Evolutionary conservation across 2,329 filamentous ascomycete species (phyloP).

Genomic region (Zasmidium angulare): DNA sequence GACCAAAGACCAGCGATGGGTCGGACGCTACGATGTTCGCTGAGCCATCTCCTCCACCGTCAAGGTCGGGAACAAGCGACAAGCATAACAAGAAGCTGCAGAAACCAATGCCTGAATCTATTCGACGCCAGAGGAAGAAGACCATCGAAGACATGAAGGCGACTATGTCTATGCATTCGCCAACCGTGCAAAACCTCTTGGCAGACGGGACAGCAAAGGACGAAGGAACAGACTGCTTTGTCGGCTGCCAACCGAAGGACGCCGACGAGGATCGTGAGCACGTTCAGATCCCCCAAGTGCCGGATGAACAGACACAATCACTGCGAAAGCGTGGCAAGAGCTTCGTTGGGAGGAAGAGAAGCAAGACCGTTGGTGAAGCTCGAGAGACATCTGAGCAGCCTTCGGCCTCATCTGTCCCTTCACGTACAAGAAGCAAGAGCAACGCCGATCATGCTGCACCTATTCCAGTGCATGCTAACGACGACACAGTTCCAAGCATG

Average conservation of each 20-base stretch:
- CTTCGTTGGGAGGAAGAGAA: slow-evolving; percentile 17
- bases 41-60: background rate
- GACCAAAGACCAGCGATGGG: background rate
- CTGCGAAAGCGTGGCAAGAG: slow-evolving; percentile 23
- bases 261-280: slow-evolving; percentile 18
- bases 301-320: background rate
- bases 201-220: background rate
- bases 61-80: background rate
- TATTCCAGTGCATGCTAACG: background rate
- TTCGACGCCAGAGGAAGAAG: slow-evolving; percentile 22
- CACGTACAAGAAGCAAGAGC: slow-evolving; percentile 17
- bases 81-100: slow-evolving; percentile 32
- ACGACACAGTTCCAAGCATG: background rate
- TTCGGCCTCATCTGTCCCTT: background rate
- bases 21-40: background rate
- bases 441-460: slow-evolving; percentile 2
- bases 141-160: slow-evolving; percentile 19
- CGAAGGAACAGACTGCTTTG: slow-evolving; percentile 8
- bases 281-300: no score
- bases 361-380: slow-evolving; percentile 16
- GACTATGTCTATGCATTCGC: background rate
- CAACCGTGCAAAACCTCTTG: background rate
- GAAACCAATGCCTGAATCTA: slow-evolving; percentile 32
- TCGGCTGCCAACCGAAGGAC: slow-evolving; percentile 10
- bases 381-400: slow-evolving; percentile 5